Percentiles rank a stretch among this genome's conserved stretches.
Evolutionary conservation across 1,284 basidiomycete genomes (phyloP).

Genomic region (Malassezia obtusa): DNA sequence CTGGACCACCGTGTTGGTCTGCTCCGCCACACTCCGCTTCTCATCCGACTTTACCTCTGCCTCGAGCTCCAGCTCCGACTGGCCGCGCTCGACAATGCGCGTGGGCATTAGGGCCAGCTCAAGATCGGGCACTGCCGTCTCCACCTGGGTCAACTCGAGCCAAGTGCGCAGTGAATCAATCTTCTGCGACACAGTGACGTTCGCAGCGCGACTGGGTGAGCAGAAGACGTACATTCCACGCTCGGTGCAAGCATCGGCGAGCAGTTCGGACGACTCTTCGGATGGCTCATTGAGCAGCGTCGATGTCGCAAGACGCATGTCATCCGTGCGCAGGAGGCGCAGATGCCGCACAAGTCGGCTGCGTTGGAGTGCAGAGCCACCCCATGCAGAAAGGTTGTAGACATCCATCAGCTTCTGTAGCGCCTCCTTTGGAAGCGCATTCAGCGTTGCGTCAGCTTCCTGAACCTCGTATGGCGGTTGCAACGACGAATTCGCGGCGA

Average conservation of each 20-base stretch:
- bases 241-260: constrained; percentile 31
- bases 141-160: constrained; percentile 3
- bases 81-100: constrained; percentile 13
- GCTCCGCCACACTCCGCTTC: constrained; percentile 22
- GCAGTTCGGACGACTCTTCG: constrained; percentile 17
- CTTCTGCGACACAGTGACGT: constrained; percentile 5
- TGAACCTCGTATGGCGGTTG: background rate
- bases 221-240: constrained; percentile 25
- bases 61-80: constrained; percentile 16
- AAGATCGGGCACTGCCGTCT: background rate
- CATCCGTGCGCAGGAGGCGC: constrained; percentile 26
- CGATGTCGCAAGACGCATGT: constrained; percentile 22
- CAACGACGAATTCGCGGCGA: background rate
- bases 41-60: constrained; percentile 14
- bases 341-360: constrained; percentile 27
- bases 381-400: constrained; percentile 32
- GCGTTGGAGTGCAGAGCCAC: constrained; percentile 21
- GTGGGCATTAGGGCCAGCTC: constrained; percentile 22
- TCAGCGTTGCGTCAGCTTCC: constrained; percentile 1
- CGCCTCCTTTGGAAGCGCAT: constrained; percentile 4
- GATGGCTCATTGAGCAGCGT: constrained; percentile 12
- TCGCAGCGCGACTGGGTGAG: constrained; percentile 9
- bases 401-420: constrained; percentile 8
- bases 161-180: background rate
- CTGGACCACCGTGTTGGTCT: constrained; percentile 30